Base-by-base conservation (phyloP, 106 monocot species). In the Hemerocallis citrina region DNA sequence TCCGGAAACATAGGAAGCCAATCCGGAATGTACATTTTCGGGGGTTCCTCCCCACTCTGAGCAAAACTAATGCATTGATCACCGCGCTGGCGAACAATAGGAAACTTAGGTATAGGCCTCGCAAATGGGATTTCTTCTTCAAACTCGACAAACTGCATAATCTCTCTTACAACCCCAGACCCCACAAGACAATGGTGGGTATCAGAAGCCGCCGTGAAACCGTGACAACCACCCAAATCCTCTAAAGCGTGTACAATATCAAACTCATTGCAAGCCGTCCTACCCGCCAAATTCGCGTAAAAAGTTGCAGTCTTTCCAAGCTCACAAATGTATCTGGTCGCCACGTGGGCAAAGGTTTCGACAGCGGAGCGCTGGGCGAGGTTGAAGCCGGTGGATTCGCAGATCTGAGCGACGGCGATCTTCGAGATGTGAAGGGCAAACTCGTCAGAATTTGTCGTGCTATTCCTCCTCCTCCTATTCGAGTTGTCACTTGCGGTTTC, bases 1-100 rank as follows among this genome's bases (percentile, higher is more conserved):
- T 82, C 79, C 11, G 98, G 98, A 17, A 88, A 85, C 43, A 59
- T 70, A 1, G 98, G 98, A 28, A 99, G 75, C 98, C 98, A 99
- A 58, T 77, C 75, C 10, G 98, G 98, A 39, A 99, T 78, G 65
- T 99, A 80, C 36, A 77, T 79, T 35, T 68, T 72, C 7, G 72
- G 25, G 0, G 80, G 38, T 10, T 50, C 60, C 49, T 85, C 75
- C 29, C 78, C 88, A 16, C 35, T 64, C 44, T 71, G 66, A 20
- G 63, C 69, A 74, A 74, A 88, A 37, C 79, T 79, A 15, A 72
- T 64, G 0, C 36, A 16, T 2, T 27, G 28, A 32, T 65, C 81
- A 16, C 13, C 35, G 13, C 33, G 25, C 14, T 15, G n/a, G 6
- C 68, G 72, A 1, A 30, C 37, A 64, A 99, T 50, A 10, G 98